Evolutionary conservation across 192 early-diverging fungal genomes (phyloP), one percentile per base, ranked within the genome.

Genomic region (Rhizoclosmatium sp.): DNA sequence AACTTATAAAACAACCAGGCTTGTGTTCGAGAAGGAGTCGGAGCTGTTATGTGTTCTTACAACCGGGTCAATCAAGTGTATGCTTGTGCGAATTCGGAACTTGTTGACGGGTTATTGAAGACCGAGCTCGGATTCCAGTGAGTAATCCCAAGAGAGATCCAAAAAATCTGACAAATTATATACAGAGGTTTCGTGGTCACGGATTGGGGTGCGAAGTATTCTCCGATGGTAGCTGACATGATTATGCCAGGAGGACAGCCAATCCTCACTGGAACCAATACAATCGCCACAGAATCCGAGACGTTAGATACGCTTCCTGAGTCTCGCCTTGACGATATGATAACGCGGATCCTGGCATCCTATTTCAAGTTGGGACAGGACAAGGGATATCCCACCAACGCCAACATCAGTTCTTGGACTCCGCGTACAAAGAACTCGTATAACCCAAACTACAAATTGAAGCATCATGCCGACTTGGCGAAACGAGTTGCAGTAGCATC

Each of bases 21-120:
- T 9, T 80, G 71, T 21, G 65, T 81, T 16, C 56, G 88, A 51
- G 88, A 85, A 62, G 92, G 89, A 46, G 84, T 83, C 41, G 88
- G 68, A 62, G 80, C 90, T 31, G 65, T 92, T 44, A 92, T 92
- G 91, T 90, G 91, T 61, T 39, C 85, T 7, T 92, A 92, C 83
- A 92, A 92, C 69, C 21, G 45, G 23, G n/a, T 93, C n/a, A 91
- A 93, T 78, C 78, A 81, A 40, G 81, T 81, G 3, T 83, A 87
- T 62, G 83, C 87, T 3, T 92, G 92, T 80, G 83, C 91, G 75
- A 86, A 85, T 78, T 60, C 83, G n/a, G 47, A 79, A 14, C 39
- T 82, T 47, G 66, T 92, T 48, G 86, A 88, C 23, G 51, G 61
- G 42, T 44, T 90, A 41, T 67, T 92, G 39, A 71, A 71, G 23